Percentiles rank a stretch among this genome's conserved stretches.
These are phyloP conservation scores for Sphaerobolus stellatus DNA, from an alignment of 1,284 basidiomycete species.

Conservation along the genomic window DNA sequence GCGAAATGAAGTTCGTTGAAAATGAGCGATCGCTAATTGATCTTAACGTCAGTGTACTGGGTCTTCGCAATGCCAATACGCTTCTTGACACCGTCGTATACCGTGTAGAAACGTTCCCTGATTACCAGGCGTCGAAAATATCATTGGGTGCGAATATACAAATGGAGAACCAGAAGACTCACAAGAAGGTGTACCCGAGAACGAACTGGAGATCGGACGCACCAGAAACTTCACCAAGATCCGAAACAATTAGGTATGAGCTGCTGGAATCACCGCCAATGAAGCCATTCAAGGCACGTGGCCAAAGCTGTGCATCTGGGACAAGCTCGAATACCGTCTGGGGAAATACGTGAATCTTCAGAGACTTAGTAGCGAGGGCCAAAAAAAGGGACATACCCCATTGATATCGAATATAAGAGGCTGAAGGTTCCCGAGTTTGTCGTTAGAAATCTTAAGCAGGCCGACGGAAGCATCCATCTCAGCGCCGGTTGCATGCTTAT, in stretches of 20 bases:
- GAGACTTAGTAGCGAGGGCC: not conserved
- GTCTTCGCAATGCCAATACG: conserved; percentile 13
- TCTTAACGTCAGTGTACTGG: conserved; percentile 8
- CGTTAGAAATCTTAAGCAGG: conserved; percentile 14
- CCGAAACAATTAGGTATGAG: conserved; percentile 17
- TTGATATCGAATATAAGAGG: conserved; percentile 16
- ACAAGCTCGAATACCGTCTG: conserved; percentile 22
- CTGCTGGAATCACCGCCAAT: conserved; percentile 13
- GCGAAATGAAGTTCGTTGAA: too few relatives aligned
- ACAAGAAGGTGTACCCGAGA: conserved; percentile 16
- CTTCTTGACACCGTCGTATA: conserved; percentile 10
- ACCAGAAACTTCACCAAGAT: conserved; percentile 15
- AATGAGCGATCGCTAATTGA: conserved; percentile 34
- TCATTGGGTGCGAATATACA: not conserved
- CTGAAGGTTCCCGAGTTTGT: conserved; percentile 9
- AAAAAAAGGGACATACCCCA: not conserved
- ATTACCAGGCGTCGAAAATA: not conserved
- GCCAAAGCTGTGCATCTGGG: conserved; percentile 21
- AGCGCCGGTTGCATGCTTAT: conserved; percentile 10
- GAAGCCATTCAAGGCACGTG: conserved; percentile 16
- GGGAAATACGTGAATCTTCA: not conserved
- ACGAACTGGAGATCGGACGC: conserved; percentile 20
- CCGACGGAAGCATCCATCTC: conserved; percentile 14
- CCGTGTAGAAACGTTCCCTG: conserved; percentile 13
- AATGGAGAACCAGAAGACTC: not conserved